Conservation (phyloP, 352 stramenopile species). For the Phytophthora ramorum region DNA sequence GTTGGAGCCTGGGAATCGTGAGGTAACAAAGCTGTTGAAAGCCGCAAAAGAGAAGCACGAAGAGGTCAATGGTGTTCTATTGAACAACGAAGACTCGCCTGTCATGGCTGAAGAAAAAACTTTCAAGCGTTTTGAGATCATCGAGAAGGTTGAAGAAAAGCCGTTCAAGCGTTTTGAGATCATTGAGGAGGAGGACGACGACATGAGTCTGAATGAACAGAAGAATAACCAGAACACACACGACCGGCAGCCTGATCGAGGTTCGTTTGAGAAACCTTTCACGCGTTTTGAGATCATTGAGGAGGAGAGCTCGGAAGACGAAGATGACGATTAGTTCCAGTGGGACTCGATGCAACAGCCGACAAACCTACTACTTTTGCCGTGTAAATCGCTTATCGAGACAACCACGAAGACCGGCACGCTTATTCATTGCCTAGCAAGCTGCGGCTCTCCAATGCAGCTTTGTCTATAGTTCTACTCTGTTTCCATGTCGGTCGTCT, state of each 20-base stretch:
- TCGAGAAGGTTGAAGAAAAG: constrained; percentile 49
- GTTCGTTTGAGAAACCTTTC: constrained; percentile 41
- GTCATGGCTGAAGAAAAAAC: constrained; percentile 28
- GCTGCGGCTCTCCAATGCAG: constrained; percentile 4
- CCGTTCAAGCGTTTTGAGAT: constrained; percentile 72
- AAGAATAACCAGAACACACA: constrained; percentile 22
- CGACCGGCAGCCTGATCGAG: constrained; percentile 4
- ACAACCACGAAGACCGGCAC: constrained; percentile 11
- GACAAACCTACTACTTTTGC: not conserved
- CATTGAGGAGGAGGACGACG: constrained; percentile 44
- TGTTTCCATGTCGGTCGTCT: constrained; percentile 53
- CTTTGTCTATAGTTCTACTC: constrained; percentile 43
- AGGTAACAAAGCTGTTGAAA: constrained; percentile 85
- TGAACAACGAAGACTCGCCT: constrained; percentile 34
- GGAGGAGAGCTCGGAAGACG: constrained; percentile 40
- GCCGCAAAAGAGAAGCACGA: constrained; percentile 75
- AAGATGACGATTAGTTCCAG: constrained; percentile 40
- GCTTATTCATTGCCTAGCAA: constrained; percentile 21
- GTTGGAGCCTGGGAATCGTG: constrained; percentile 71
- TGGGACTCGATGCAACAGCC: not conserved
- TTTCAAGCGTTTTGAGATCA: constrained; percentile 79
- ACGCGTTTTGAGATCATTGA: constrained; percentile 75
- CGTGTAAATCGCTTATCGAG: not conserved
- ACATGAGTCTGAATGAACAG: constrained; percentile 1
- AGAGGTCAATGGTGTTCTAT: constrained; percentile 60